Evolutionary conservation across 2,329 filamentous ascomycete genomes (phyloP).

Genomic region (Aspergillus japonicus): DNA sequence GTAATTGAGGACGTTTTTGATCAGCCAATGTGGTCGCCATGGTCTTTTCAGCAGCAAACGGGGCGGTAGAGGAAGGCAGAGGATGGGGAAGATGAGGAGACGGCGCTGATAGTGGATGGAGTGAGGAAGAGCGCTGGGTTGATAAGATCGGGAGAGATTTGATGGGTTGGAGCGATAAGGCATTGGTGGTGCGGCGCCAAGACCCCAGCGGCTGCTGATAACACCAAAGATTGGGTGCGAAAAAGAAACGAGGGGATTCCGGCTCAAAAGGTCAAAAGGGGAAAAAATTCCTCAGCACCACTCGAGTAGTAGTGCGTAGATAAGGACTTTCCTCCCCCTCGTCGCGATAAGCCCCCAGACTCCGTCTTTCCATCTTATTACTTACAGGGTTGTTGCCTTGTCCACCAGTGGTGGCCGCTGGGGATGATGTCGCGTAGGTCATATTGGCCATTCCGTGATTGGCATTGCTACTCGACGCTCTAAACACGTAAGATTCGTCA

Average conservation of each 20-base stretch:
- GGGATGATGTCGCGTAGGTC: constrained; percentile 63
- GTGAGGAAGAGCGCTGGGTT: constrained; percentile 24
- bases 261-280: constrained; percentile 9
- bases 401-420: constrained; percentile 64
- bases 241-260: constrained; percentile 22
- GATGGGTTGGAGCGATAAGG: constrained; percentile 48
- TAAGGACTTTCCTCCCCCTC: neutral
- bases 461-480: constrained; percentile 44
- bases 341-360: neutral
- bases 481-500: constrained; percentile 26
- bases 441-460: constrained; percentile 57
- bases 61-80: constrained; percentile 20
- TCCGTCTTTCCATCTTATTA: constrained; percentile 11
- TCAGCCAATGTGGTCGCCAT: constrained; percentile 52
- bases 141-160: constrained; percentile 47
- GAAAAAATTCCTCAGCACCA: constrained; percentile 20
- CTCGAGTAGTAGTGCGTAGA: constrained; percentile 1
- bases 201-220: constrained; percentile 33
- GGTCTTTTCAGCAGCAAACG: constrained; percentile 17
- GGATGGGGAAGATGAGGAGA: constrained; percentile 21
- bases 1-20: constrained; percentile 59
- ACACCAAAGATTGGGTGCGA: constrained; percentile 27
- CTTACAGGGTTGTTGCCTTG: constrained; percentile 53
- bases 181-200: constrained; percentile 41
- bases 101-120: constrained; percentile 27